Evolutionary conservation across 805 yeast species (phyloP).

Genomic region (Jamesozyma gamospora): DNA sequence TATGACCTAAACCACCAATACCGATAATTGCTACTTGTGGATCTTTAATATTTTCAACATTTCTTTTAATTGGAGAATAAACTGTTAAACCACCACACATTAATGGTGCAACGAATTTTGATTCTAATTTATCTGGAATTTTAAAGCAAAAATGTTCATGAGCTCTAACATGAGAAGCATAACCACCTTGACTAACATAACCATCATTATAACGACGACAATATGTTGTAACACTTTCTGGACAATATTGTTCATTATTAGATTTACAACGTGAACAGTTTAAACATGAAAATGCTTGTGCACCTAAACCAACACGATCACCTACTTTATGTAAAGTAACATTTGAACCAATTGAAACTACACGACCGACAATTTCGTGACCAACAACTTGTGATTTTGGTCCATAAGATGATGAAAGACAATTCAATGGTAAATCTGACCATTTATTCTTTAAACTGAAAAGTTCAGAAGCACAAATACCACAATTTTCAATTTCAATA

Average conservation of each 20-base stretch:
- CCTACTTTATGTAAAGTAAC: conserved; percentile 48
- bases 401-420: conserved; percentile 1
- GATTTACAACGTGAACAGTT: conserved; percentile 50
- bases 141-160: conserved; percentile 2
- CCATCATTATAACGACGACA: conserved; percentile 1
- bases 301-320: conserved; percentile 73
- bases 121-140: conserved; percentile 1
- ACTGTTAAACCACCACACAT: conserved; percentile 4
- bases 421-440: conserved; percentile 3
- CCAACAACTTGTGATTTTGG: conserved; percentile 41
- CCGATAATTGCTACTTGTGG: conserved; percentile 2
- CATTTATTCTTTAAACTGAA: conserved; percentile 14
- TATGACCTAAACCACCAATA: conserved; percentile 4
- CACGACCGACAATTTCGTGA: conserved; percentile 56
- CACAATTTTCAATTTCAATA: conserved; percentile 50
- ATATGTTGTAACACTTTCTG: conserved; percentile 40
- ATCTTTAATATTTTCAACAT: background rate
- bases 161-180: conserved; percentile 3
- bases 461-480: conserved; percentile 56
- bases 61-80: conserved; percentile 3
- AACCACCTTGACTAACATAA: conserved; percentile 2
- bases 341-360: conserved; percentile 46
- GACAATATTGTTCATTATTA: conserved; percentile 50
- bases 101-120: conserved; percentile 1
- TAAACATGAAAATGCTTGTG: conserved; percentile 50